phyloP scores from a whole-genome alignment of 2,329 filamentous ascomycete species.

The Trichoderma sp. region DNA sequence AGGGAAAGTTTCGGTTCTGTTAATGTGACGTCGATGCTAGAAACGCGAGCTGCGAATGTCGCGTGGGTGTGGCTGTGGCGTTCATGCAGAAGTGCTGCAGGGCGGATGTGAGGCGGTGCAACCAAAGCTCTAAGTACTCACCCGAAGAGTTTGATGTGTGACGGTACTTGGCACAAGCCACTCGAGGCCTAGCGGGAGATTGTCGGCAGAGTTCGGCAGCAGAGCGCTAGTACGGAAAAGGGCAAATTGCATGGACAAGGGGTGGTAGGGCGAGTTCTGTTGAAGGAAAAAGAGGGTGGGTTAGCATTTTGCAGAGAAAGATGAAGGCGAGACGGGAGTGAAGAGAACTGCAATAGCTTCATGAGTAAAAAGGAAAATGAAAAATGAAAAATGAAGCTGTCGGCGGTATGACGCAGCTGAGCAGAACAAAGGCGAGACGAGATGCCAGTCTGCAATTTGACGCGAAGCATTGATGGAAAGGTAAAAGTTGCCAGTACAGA shows the following conservation, averaged over 20 bases:
- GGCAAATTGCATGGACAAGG: slow-evolving; percentile 17
- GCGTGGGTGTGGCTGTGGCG: slow-evolving; percentile 24
- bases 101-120: slow-evolving; percentile 22
- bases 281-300: neutral
- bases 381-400: neutral
- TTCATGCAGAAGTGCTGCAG: slow-evolving; percentile 24
- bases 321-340: neutral
- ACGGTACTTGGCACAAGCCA: slow-evolving; percentile 24
- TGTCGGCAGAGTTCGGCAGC: slow-evolving; percentile 10
- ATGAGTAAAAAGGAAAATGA: neutral
- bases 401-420: neutral
- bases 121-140: slow-evolving; percentile 27
- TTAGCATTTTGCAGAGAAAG: slow-evolving; percentile 10
- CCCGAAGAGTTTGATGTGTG: slow-evolving; percentile 24
- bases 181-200: slow-evolving; percentile 9
- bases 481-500: neutral
- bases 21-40: slow-evolving; percentile 24
- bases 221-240: slow-evolving; percentile 18
- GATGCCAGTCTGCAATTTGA: neutral
- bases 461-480: neutral
- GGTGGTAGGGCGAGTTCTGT: slow-evolving; percentile 8
- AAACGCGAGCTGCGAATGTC: slow-evolving; percentile 19
- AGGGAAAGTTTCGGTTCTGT: neutral
- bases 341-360: neutral
- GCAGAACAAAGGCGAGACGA: neutral